Evolutionary conservation across 768 basidiomycete genomes (phyloP).

Genomic region (Daedaleopsis nitida): DNA sequence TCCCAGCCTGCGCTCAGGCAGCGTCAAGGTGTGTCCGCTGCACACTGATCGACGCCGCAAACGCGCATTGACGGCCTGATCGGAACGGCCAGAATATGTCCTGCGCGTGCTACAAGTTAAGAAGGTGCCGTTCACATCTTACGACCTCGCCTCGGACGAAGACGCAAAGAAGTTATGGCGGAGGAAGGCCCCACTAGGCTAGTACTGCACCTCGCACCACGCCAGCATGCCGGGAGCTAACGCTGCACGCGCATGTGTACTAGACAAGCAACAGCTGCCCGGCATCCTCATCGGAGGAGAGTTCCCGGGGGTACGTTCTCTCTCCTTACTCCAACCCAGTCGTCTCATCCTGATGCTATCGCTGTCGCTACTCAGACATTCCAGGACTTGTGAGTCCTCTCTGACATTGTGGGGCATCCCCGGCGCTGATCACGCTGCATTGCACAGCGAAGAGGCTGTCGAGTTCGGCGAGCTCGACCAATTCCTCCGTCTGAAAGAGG

Average conservation of each 20-base stretch:
- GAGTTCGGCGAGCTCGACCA: conserved; percentile 71
- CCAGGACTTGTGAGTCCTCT: conserved; percentile 63
- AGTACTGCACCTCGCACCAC: conserved; percentile 15
- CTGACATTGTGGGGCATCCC: conserved; percentile 1
- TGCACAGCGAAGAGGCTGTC: conserved; percentile 79
- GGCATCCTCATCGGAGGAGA: conserved; percentile 79
- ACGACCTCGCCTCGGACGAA: conserved; percentile 85
- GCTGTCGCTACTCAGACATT: conserved; percentile 51
- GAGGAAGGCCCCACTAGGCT: conserved; percentile 74
- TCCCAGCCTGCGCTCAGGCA: conserved; percentile 77
- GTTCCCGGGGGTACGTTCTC: conserved; percentile 69
- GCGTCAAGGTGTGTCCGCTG: conserved; percentile 62
- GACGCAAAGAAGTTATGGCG: conserved; percentile 80
- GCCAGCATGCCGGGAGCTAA: not conserved
- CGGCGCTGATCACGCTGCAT: not conserved
- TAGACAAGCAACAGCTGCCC: conserved; percentile 86
- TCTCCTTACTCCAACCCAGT: not conserved
- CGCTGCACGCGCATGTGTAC: conserved; percentile 10
- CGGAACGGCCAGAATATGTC: conserved; percentile 65
- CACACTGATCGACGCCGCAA: not conserved
- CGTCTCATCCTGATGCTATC: not conserved
- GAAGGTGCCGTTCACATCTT: conserved; percentile 80
- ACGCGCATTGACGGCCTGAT: not conserved
- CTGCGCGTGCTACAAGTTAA: conserved; percentile 82
- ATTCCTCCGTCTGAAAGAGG: conserved; percentile 75